Percentiles rank a stretch among this genome's conserved stretches.
Conservation (phyloP, 164 flowering plant genomes). For the Echeveria elegans region DNA sequence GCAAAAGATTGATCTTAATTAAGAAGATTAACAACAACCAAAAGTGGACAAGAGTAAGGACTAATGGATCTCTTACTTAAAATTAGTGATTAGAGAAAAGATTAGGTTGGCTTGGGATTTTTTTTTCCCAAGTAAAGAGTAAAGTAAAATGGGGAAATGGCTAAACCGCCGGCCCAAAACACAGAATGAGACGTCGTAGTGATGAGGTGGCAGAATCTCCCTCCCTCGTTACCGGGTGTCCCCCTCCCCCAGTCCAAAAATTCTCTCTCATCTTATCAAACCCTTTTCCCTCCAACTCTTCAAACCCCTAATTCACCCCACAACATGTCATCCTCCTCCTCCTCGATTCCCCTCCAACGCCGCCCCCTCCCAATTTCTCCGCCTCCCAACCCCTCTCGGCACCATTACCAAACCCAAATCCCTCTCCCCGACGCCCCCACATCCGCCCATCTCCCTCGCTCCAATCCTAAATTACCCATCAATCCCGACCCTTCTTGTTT, state of each 20-base stretch:
- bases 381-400: background rate
- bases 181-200: background rate
- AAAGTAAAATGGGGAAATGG: no score
- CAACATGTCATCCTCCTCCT: background rate
- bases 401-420: background rate
- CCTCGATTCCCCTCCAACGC: constrained; percentile 1
- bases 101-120: no score
- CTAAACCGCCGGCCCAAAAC: background rate
- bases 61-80: no score
- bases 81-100: no score
- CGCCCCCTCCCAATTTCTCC: background rate
- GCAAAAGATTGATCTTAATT: no score
- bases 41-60: no score
- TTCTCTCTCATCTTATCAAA: constrained; percentile 4
- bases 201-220: background rate
- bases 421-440: background rate
- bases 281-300: constrained; percentile 10
- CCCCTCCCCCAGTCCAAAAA: background rate
- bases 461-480: background rate
- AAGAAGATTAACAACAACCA: no score
- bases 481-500: background rate
- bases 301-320: constrained; percentile 1
- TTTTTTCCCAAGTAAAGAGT: no score
- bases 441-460: background rate
- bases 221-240: no score